phyloP scores from a whole-genome alignment of 31 red algal genomes.

The Endocladia muricata region DNA sequence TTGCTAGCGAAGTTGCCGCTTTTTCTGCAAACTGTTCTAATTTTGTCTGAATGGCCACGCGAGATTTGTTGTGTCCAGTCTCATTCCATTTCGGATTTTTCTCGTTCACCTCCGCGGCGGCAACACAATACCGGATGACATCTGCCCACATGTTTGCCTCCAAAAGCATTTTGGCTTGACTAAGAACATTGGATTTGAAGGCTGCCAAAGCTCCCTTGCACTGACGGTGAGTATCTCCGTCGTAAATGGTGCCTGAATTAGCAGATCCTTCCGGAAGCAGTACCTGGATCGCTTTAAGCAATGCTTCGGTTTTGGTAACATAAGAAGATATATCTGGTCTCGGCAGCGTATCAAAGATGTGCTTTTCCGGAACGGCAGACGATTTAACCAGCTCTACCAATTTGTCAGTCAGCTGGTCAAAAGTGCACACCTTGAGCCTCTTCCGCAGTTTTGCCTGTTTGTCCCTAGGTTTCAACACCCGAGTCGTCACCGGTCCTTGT shows the following conservation, averaged over 20 bases:
- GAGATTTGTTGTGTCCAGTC: not conserved
- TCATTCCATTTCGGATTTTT: slow-evolving; percentile 3
- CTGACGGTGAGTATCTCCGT: not conserved
- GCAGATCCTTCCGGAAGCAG: not conserved
- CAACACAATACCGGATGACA: not conserved
- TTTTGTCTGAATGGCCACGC: not conserved
- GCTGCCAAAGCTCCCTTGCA: not conserved
- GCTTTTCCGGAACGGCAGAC: not conserved
- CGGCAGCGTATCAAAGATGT: not conserved
- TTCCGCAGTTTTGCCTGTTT: slow-evolving; percentile 27
- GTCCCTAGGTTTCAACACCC: slow-evolving; percentile 7
- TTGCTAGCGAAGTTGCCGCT: not conserved
- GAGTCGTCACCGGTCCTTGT: not conserved
- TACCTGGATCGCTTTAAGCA: not conserved
- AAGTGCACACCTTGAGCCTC: slow-evolving; percentile 13
- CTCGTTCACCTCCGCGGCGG: not conserved
- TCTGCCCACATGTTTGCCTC: slow-evolving; percentile 3
- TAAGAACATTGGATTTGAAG: not conserved
- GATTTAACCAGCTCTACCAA: not conserved
- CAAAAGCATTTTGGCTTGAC: not conserved
- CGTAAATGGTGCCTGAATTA: not conserved
- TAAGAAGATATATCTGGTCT: not conserved
- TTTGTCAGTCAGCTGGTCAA: slow-evolving; percentile 9
- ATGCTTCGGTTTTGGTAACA: not conserved
- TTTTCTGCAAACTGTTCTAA: slow-evolving; percentile 3